These are phyloP conservation scores for Aquanectria penicillioides DNA, from an alignment of 2,329 filamentous ascomycete genomes.

Conservation along the genomic window DNA sequence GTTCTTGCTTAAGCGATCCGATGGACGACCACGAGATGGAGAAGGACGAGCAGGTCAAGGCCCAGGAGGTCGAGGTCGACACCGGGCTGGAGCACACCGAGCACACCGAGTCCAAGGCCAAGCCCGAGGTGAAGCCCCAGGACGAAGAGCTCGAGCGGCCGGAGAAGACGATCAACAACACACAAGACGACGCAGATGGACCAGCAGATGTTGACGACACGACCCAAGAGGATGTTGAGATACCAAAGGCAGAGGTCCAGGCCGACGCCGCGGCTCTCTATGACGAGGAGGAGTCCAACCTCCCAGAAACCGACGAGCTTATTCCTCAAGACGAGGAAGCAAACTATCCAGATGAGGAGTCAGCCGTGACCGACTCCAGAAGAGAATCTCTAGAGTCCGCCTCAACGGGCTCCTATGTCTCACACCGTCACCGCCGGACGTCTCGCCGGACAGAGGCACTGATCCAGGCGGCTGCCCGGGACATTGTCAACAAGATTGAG, in stretches of 20 bases:
- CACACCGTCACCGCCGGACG: conserved; percentile 49
- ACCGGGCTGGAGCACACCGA: too few relatives aligned
- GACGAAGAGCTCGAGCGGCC: conserved; percentile 18
- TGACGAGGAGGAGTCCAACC: conserved; percentile 17
- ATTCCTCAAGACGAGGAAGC: conserved; percentile 17
- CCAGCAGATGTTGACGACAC: conserved; percentile 5
- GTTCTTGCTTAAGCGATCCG: conserved; percentile 53
- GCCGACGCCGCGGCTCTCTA: too few relatives aligned
- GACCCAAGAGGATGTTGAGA: not conserved
- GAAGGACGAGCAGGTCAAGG: conserved; percentile 16
- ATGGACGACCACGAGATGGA: conserved; percentile 49
- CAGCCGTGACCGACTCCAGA: conserved; percentile 31
- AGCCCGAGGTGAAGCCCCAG: conserved; percentile 24
- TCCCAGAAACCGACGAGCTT: conserved; percentile 9
- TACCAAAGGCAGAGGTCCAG: conserved; percentile 18
- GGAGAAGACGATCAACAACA: not conserved
- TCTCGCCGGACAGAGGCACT: conserved; percentile 60
- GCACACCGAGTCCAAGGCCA: conserved; percentile 25
- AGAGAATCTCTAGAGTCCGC: conserved; percentile 33
- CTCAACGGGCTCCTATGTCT: conserved; percentile 34
- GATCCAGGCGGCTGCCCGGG: conserved; percentile 63
- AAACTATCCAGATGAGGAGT: conserved; percentile 28
- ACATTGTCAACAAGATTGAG: conserved; percentile 59
- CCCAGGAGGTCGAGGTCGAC: conserved; percentile 21
- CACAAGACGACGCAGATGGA: conserved; percentile 2